Percentiles rank a stretch among this genome's conserved stretches.
Evolutionary conservation across 352 stramenopile genomes (phyloP).

Genomic region (Phytophthora pisi): DNA sequence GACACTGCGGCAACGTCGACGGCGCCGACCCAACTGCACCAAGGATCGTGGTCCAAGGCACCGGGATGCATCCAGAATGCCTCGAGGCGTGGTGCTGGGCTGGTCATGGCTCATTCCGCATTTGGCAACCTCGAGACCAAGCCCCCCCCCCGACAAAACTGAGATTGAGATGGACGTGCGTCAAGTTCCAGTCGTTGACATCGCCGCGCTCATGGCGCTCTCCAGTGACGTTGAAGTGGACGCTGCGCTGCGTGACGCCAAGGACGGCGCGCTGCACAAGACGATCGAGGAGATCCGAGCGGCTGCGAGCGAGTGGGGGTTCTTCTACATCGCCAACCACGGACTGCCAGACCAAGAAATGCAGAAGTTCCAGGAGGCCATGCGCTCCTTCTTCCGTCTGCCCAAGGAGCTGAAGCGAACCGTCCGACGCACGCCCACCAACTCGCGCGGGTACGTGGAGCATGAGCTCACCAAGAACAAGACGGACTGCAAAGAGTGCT

Average conservation of each 20-base stretch:
- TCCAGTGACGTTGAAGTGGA: slow-evolving; percentile 43
- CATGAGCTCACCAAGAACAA: slow-evolving; percentile 94
- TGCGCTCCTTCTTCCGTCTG: slow-evolving; percentile 86
- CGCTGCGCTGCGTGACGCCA: slow-evolving; percentile 16
- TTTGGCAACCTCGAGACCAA: background rate
- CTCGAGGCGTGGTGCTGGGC: background rate
- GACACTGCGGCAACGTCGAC: background rate
- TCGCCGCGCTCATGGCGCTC: slow-evolving; percentile 51
- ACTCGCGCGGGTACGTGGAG: slow-evolving; percentile 93
- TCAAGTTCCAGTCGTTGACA: slow-evolving; percentile 57
- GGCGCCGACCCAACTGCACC: too few relatives aligned
- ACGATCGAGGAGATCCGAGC: slow-evolving; percentile 50
- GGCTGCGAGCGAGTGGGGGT: slow-evolving; percentile 77
- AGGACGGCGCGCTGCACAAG: slow-evolving; percentile 21
- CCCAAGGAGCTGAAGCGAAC: slow-evolving; percentile 56
- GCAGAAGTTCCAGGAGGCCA: slow-evolving; percentile 62
- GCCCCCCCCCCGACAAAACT: too few relatives aligned
- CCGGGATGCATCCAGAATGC: background rate
- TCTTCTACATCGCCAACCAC: slow-evolving; percentile 94
- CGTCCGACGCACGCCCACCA: slow-evolving; percentile 70
- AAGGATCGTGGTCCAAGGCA: background rate
- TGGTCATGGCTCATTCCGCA: background rate
- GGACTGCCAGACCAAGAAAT: slow-evolving; percentile 68
- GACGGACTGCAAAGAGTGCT: slow-evolving; percentile 90
- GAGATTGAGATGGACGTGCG: slow-evolving; percentile 26